Conservation (phyloP, 1,284 basidiomycete species). For the Moniliophthora roreri region DNA sequence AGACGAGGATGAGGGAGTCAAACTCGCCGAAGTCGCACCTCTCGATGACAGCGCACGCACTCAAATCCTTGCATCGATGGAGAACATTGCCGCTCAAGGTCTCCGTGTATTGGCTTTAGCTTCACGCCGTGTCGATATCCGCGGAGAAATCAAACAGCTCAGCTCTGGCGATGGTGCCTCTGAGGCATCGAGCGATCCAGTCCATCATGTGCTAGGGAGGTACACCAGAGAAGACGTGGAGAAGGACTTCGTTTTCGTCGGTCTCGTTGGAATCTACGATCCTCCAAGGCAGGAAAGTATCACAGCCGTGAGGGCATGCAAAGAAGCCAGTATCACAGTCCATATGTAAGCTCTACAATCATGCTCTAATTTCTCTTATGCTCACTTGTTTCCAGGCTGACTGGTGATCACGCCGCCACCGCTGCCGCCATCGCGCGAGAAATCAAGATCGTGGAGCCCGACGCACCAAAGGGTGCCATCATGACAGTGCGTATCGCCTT, state of each 20-base stretch:
- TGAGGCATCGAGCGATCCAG: not conserved
- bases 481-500: slow-evolving; percentile 28
- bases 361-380: not conserved
- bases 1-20: slow-evolving; percentile 12
- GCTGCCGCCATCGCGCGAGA: slow-evolving; percentile 64
- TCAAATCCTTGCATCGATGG: slow-evolving; percentile 47
- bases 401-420: slow-evolving; percentile 67
- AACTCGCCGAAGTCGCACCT: slow-evolving; percentile 13
- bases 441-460: slow-evolving; percentile 62
- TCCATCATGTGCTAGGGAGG: not conserved
- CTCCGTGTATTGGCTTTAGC: slow-evolving; percentile 42
- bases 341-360: slow-evolving; percentile 45
- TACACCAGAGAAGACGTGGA: slow-evolving; percentile 53
- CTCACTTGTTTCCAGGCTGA: slow-evolving; percentile 24
- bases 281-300: slow-evolving; percentile 70
- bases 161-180: not conserved
- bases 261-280: slow-evolving; percentile 68
- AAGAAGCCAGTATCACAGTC: slow-evolving; percentile 64
- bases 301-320: slow-evolving; percentile 61
- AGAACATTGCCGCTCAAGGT: slow-evolving; percentile 58
- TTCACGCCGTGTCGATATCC: slow-evolving; percentile 20
- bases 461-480: slow-evolving; percentile 64
- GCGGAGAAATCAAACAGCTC: not conserved
- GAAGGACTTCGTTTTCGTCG: slow-evolving; percentile 56
- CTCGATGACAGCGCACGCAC: slow-evolving; percentile 36